phyloP scores from a whole-genome alignment of 768 basidiomycete species.

The Mycena kentingensis region DNA sequence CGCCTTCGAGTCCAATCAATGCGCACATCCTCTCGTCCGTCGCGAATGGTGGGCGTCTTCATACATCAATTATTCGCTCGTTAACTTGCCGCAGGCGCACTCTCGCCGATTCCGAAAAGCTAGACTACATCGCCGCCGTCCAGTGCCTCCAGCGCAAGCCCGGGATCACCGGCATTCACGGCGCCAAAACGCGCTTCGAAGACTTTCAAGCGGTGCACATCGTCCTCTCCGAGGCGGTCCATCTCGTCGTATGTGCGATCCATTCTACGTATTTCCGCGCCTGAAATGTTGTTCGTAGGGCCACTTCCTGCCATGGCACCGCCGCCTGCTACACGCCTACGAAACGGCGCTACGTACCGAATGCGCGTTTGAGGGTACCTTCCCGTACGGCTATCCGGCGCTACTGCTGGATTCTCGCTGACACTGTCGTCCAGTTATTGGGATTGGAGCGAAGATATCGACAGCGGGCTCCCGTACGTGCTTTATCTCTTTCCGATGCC shows the following conservation, averaged over 20 bases:
- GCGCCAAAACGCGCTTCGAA: conserved; percentile 38
- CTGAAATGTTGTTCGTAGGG: conserved; percentile 26
- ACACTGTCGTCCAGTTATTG: conserved; percentile 35
- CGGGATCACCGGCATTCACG: conserved; percentile 23
- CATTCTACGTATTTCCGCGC: neutral
- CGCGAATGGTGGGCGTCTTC: conserved; percentile 10
- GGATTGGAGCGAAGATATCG: conserved; percentile 42
- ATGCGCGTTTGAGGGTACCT: conserved; percentile 38
- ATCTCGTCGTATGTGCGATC: conserved; percentile 34
- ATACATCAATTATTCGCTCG: neutral
- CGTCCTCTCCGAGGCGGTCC: conserved; percentile 29
- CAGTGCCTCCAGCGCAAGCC: conserved; percentile 36
- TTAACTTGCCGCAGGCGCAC: conserved; percentile 28
- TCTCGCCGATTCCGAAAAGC: conserved; percentile 29
- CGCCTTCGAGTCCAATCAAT: neutral
- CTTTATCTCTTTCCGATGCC: neutral
- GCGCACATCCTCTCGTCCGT: neutral
- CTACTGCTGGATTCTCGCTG: neutral
- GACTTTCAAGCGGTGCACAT: conserved; percentile 43
- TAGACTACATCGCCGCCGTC: conserved; percentile 30
- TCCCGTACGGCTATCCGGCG: conserved; percentile 31
- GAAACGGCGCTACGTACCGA: conserved; percentile 37
- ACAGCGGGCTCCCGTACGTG: conserved; percentile 25
- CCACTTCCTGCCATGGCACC: conserved; percentile 42
- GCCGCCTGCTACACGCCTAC: conserved; percentile 32